These are phyloP conservation scores for Chytriomyces sp. DNA, from an alignment of 192 early-diverging fungal species.

Conservation along the genomic window DNA sequence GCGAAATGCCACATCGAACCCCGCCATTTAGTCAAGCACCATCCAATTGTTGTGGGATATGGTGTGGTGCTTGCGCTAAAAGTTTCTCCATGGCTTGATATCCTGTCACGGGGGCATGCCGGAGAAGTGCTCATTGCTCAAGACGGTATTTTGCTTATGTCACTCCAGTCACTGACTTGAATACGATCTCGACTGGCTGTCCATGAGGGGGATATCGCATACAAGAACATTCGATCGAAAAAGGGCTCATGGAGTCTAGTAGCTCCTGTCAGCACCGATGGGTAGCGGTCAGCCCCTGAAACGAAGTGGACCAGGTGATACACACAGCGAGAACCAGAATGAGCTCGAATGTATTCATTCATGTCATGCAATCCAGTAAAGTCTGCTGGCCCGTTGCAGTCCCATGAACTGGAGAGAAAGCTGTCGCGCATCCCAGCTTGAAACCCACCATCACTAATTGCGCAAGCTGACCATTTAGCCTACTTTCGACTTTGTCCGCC, in stretches of 20 bases:
- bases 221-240: slow-evolving; percentile 97
- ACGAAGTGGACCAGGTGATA: background rate
- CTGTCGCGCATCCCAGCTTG: no score
- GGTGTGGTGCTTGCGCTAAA: background rate
- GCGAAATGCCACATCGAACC: background rate
- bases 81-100: background rate
- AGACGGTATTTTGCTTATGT: slow-evolving; percentile 91
- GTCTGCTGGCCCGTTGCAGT: slow-evolving; percentile 56
- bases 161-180: slow-evolving; percentile 65
- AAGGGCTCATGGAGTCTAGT: slow-evolving; percentile 88
- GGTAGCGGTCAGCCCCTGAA: background rate
- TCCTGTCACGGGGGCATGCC: background rate
- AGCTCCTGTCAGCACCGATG: slow-evolving; percentile 86
- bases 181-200: slow-evolving; percentile 91
- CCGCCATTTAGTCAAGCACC: background rate
- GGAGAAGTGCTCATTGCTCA: slow-evolving; percentile 59
- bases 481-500: slow-evolving; percentile 84
- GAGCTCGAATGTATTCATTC: slow-evolving; percentile 99
- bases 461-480: slow-evolving; percentile 87
- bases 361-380: slow-evolving; percentile 97
- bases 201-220: slow-evolving; percentile 89
- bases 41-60: background rate
- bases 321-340: slow-evolving; percentile 80
- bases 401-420: background rate
- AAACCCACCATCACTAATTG: slow-evolving; percentile 80